These are phyloP conservation scores for Asterella californica DNA, from an alignment of 225 moss, liverwort and hornwort species.

Conservation along the genomic window DNA sequence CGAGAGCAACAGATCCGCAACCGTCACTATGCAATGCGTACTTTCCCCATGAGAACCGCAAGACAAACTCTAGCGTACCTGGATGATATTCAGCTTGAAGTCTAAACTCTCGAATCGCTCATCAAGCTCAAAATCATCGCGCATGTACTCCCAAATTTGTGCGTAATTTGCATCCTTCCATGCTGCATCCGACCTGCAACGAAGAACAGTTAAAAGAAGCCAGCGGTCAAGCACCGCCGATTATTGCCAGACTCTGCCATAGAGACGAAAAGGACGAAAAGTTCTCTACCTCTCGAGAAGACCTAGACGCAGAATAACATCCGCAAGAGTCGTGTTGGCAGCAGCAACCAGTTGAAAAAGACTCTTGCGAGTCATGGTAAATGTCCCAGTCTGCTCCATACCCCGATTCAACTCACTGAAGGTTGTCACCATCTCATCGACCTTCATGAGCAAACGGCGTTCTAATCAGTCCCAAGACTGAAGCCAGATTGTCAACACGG, in stretches of 20 bases:
- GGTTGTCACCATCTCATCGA: conserved; percentile 97
- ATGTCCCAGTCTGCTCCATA: conserved; percentile 96
- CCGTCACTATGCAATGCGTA: not conserved
- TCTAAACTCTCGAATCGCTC: conserved; percentile 97
- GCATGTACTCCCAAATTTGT: conserved; percentile 95
- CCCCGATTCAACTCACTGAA: conserved; percentile 92
- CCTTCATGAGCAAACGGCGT: conserved; percentile 39
- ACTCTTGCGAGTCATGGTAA: conserved; percentile 94
- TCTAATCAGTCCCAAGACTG: not conserved
- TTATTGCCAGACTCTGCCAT: not conserved
- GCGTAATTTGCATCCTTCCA: conserved; percentile 99
- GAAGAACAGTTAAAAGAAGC: not conserved
- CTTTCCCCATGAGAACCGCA: not conserved
- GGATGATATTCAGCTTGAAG: conserved; percentile 95
- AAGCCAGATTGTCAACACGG: not conserved
- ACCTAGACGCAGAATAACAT: conserved; percentile 85
- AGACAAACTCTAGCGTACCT: conserved; percentile 40
- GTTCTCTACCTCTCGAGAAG: conserved; percentile 65
- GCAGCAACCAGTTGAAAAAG: conserved; percentile 88
- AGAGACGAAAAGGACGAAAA: too few relatives aligned
- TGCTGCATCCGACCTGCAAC: conserved; percentile 81
- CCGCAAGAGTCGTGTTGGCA: conserved; percentile 91
- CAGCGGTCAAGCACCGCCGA: not conserved
- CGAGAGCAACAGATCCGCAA: too few relatives aligned
- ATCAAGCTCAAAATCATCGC: conserved; percentile 97